Base-by-base conservation (phyloP, 345 rosid genomes). In the Mangifera indica region DNA sequence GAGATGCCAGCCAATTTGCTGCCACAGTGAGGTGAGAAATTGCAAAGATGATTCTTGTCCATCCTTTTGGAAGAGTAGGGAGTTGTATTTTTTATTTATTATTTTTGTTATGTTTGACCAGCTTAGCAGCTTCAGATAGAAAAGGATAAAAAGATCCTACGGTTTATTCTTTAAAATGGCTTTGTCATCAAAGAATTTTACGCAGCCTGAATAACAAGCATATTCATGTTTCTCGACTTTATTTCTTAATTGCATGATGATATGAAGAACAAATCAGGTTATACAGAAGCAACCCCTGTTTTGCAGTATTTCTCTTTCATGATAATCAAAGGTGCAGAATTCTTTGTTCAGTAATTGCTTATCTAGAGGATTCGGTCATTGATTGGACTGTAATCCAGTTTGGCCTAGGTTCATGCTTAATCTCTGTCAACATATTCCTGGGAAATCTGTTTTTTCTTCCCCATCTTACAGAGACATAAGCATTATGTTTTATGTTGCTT, bases 171-270 rank as follows among this genome's bases (percentile, higher is more conserved):
- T 58, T 25, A 32, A 64, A 71, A 25, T 60, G 65, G 67, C 66
- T 34, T 18, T 70, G 60, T 70, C 49, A 58, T 18, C 40, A 56
- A 58, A 58, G 63, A 55, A 80, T 76, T 71, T 65, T 57, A 57
- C 26, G 74, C 78, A 67, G 68, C 59, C 11, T 61, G 63, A 53
- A 72, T 53, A 61, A 71, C 72, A 49, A 20, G 44, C 69, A 34
- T 42, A 14, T 25, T 51, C 45, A 29, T 37, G 24, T 21, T 72
- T 64, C 58, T 62, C 52, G 15, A 21, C 55, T 24, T 49, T 66
- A 18, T 26, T 40, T n/a, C 59, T 15, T 71, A 37, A 60, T 61
- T 37, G 48, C 51, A 37, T 56, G 13, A 14, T 32, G 56, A 46
- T 51, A 12, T 63, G 67, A 63, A 42, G 26, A 63, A 11, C 42